Base-by-base conservation (phyloP, 148 eudicot species). In the Rhododendron henanense region DNA sequence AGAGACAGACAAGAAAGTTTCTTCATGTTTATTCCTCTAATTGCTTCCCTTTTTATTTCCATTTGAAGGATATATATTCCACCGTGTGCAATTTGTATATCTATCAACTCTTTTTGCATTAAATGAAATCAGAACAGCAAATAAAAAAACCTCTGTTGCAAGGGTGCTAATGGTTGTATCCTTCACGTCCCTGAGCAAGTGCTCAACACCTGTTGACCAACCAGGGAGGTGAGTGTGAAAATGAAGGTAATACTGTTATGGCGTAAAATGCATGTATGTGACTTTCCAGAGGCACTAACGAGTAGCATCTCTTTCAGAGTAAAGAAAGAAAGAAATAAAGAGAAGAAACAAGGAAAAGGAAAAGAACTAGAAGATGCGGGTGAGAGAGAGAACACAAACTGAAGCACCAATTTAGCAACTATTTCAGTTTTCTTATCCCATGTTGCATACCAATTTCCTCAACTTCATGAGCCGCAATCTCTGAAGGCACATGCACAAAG, bases 381-480 rank as follows among this genome's bases (percentile, higher is more conserved):
- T 18, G 57, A 37, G 10, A 47, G 71, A 81, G 28, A 81, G 73
- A 81, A 21, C 35, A 45, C 19, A 53, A 81, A 45, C 5, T 6
- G 45, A 81, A 35, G 14, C 50, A 81, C 6, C 84, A 1, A 81
- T 57, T 21, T 18, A 35, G n/a, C 71, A 57, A 48, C 50, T 18
- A 81, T 57, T 57, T 33, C 73, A 81, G 73, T 21, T 81, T 81
- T 81, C 71, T 81, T 11, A 86, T 63, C 90, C 25, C 47, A 28
- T 11, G 77, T n/a, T 19, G 9, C 84, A 18, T 91, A 97, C 98
- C 99, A 39, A 97, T 97, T 91, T 97, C 99, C 88, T 97, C 99
- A 83, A 97, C 99, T 87, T 97, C 98, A 88, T 96, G 99, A 37
- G 99, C 99, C 50, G 98, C 98, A 82, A 96, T 96, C 91, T 96